Percentiles rank a stretch among this genome's conserved stretches.
These are phyloP conservation scores for Brassica hybrid DNA, from an alignment of 441 rosid species.

Conservation along the genomic window DNA sequence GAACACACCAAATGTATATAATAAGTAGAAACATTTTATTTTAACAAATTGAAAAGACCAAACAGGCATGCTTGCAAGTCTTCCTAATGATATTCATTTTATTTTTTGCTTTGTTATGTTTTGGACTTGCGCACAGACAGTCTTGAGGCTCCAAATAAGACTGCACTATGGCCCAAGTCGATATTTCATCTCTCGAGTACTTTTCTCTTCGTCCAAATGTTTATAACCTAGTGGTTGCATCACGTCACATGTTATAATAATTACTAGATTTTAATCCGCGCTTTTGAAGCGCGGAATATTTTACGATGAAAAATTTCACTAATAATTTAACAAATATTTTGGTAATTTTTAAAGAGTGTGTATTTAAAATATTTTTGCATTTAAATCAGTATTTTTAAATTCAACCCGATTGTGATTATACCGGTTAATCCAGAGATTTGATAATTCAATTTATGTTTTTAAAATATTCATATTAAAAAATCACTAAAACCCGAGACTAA, in stretches of 20 bases:
- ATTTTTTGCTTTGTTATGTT: not conserved
- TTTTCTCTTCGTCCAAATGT: not conserved
- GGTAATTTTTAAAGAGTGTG: too few species aligned
- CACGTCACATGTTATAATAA: not conserved
- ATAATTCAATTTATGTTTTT: too few species aligned
- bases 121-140: not conserved
- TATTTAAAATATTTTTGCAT: too few species aligned
- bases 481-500: too few species aligned
- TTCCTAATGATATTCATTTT: not conserved
- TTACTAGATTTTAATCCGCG: too few species aligned
- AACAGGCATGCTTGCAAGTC: not conserved
- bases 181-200: not conserved
- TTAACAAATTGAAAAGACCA: constrained; percentile 1
- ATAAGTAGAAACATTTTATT: not conserved
- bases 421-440: too few species aligned
- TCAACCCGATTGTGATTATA: too few species aligned
- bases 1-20: not conserved
- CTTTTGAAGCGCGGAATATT: too few species aligned
- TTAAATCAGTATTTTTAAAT: too few species aligned
- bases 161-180: constrained; percentile 35
- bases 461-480: too few species aligned
- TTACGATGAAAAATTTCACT: too few species aligned
- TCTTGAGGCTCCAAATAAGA: not conserved
- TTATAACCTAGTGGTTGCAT: not conserved
- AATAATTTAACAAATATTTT: too few species aligned